Evolutionary conservation across 306 rosid genomes (phyloP), one percentile per base, ranked within the genome.

Genomic region (Prunus armeniaca): DNA sequence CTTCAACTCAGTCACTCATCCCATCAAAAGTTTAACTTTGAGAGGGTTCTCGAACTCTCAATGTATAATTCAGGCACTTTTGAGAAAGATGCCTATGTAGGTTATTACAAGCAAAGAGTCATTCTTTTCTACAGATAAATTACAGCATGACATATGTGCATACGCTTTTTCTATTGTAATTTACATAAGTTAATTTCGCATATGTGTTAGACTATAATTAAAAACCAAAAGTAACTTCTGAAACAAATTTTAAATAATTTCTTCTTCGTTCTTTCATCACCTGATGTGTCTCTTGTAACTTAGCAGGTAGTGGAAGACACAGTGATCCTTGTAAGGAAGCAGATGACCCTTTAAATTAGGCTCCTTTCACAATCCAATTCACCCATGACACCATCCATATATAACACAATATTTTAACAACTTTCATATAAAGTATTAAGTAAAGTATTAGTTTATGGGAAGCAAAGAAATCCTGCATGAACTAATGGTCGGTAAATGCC

Each of bases 311-410:
- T 65, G 51, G 68, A 71, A 43, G 71, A 65, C 78, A 65, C 32
- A 50, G 38, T 20, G 56, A 15, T 58, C 45, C 22, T 27, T 25
- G 13, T 18, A 2, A 27, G 38, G 17, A 18, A 19, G n/a, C 41
- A 28, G 3, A 28, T 38, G 25, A 9, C 27, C n/a, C 51, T 19
- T 41, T 30, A n/a, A 20, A 30, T 78, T 30, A 38, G 71, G 41
- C 11, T 47, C 25, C 49, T 11, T 27, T 81, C 85, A 56, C 64
- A 43, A 47, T 71, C 58, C 81, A 47, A 9, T 57, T 34, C 57
- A 32, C 34, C 57, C 38, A 71, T 18, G 77, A 56, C 19, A 14
- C 28, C 7, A 71, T 20, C 47, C 79, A 65, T 65, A 62, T 45
- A 41, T 72, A 14, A 41, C 50, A 25, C 28, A 25, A 15, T 43